phyloP scores from a whole-genome alignment of 352 stramenopile genomes.

The Globisporangium nagaii region DNA sequence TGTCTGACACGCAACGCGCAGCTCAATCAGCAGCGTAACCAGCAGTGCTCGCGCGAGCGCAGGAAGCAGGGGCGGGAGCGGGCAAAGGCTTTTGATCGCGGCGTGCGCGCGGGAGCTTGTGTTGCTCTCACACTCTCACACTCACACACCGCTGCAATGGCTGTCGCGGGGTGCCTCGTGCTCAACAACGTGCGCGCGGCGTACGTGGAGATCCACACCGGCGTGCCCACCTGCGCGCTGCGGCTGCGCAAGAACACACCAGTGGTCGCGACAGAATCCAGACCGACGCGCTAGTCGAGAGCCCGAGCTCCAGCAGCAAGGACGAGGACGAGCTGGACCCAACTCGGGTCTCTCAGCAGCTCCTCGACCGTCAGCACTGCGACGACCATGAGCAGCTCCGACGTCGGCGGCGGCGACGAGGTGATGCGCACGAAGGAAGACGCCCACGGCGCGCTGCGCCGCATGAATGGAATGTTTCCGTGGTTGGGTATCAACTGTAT shows the following conservation, averaged over 20 bases:
- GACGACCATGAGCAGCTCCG: constrained; percentile 10
- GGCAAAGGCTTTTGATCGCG: too few species aligned
- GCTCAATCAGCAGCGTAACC: too few species aligned
- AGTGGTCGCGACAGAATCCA: neutral
- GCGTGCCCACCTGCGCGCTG: constrained; percentile 38
- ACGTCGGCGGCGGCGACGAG: constrained; percentile 1
- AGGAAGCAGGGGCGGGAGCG: too few species aligned
- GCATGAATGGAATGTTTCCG: too few species aligned
- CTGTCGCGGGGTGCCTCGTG: constrained; percentile 60
- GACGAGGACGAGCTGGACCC: neutral
- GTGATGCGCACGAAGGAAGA: neutral
- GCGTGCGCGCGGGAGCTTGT: too few species aligned
- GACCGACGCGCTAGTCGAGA: neutral
- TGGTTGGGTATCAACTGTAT: too few species aligned
- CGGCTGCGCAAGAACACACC: constrained; percentile 9
- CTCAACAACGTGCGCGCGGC: constrained; percentile 45
- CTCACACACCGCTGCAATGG: constrained; percentile 24
- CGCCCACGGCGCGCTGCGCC: constrained; percentile 15
- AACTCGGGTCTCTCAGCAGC: constrained; percentile 1
- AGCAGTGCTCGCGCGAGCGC: too few species aligned
- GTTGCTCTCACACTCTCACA: neutral
- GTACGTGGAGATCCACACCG: constrained; percentile 56
- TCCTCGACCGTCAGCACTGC: constrained; percentile 12
- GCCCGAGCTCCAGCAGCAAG: neutral
- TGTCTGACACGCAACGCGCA: too few species aligned